phyloP scores from a whole-genome alignment of 1,284 basidiomycete genomes.

The Takashimella koratensis region DNA sequence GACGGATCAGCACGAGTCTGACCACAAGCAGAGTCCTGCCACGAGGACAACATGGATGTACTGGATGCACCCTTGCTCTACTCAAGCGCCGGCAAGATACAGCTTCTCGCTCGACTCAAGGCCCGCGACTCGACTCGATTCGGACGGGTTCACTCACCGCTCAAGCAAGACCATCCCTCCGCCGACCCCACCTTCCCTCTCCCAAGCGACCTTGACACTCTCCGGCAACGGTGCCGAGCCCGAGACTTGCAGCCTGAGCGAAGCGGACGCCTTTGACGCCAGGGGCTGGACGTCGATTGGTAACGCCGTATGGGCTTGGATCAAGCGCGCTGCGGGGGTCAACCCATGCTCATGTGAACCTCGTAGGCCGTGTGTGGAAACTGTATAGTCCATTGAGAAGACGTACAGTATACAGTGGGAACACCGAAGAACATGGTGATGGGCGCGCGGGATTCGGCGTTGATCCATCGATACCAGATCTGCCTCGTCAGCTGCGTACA shows the following conservation, averaged over 20 bases:
- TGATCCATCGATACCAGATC: conserved; percentile 36
- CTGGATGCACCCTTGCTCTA: no score
- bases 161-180: conserved; percentile 42
- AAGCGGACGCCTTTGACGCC: conserved; percentile 31
- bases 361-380: not conserved
- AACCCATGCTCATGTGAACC: not conserved
- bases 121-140: no score
- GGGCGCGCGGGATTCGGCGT: conserved; percentile 16
- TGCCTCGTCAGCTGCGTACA: not conserved
- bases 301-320: conserved; percentile 21
- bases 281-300: conserved; percentile 16
- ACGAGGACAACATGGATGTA: no score
- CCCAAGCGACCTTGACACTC: conserved; percentile 38
- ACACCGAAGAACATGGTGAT: conserved; percentile 40
- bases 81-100: no score
- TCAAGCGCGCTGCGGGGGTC: conserved; percentile 22
- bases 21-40: no score
- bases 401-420: conserved; percentile 33
- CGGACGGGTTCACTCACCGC: no score
- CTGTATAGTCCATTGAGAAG: no score
- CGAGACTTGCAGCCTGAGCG: conserved; percentile 40
- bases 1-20: no score
- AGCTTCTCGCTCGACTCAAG: no score
- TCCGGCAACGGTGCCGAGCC: conserved; percentile 43
- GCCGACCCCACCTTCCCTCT: conserved; percentile 28